These are phyloP conservation scores for Meyerozyma sp. DNA, from an alignment of 1,139 yeast species.

Conservation along the genomic window DNA sequence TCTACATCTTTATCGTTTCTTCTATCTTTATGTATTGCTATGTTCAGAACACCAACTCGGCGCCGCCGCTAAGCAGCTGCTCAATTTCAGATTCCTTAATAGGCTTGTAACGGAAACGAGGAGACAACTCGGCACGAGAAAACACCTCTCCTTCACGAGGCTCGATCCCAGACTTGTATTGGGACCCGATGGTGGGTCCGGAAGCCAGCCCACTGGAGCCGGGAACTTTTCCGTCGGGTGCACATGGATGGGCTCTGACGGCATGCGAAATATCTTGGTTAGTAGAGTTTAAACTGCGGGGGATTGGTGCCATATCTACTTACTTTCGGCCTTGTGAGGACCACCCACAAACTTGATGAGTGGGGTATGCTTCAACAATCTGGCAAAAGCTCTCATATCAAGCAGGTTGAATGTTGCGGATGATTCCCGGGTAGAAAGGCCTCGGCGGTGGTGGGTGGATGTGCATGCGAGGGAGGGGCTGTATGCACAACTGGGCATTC, in stretches of 20 bases:
- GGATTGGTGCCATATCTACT: slow-evolving; percentile 30
- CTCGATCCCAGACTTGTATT: slow-evolving; percentile 29
- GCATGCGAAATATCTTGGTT: slow-evolving; percentile 12
- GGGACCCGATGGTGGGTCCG: slow-evolving; percentile 13
- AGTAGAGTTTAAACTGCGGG: slow-evolving; percentile 11
- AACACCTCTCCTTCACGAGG: slow-evolving; percentile 45
- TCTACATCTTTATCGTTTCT: background rate
- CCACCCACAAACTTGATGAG: slow-evolving; percentile 62
- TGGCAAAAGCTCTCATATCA: slow-evolving; percentile 25
- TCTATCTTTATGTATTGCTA: background rate
- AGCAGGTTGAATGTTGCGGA: background rate
- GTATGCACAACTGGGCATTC: background rate
- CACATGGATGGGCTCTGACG: slow-evolving; percentile 42
- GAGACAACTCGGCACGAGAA: slow-evolving; percentile 62
- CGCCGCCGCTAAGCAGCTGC: slow-evolving; percentile 73
- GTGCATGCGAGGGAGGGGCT: background rate
- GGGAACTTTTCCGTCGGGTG: slow-evolving; percentile 49
- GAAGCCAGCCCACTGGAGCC: slow-evolving; percentile 14
- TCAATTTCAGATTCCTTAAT: slow-evolving; percentile 69
- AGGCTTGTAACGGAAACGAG: slow-evolving; percentile 60
- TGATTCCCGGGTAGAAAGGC: background rate
- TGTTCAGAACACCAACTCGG: slow-evolving; percentile 39
- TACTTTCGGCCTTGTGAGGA: slow-evolving; percentile 47
- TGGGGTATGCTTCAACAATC: slow-evolving; percentile 43
- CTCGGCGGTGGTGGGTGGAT: background rate